Base-by-base conservation (phyloP, 257 asterid genomes). In the Catharanthus roseus region DNA sequence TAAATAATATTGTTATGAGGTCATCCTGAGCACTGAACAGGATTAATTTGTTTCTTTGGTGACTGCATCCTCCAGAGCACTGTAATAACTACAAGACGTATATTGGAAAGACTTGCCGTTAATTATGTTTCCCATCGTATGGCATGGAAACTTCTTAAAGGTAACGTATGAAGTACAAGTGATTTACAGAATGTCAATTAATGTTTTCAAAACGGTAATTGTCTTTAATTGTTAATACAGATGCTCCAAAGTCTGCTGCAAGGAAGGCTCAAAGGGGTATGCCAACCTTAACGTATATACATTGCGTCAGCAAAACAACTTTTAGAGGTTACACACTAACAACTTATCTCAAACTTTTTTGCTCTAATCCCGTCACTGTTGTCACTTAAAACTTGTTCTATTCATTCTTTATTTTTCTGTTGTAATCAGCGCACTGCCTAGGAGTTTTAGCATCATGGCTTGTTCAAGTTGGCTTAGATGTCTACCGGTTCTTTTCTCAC, bases 61-160 rank as follows among this genome's bases (percentile, higher is more conserved):
- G 34, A 66, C 33, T 64, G 42, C 77, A 49, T 41, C 71, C 62
- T 67, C 65, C 82, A 91, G 97, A 85, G 88, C 47, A 89, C 87
- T 39, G 96, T 95, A 58, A 78, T 82, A 49, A 95, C 97, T 19
- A 95, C 96, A 6, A 83, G 96, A 66, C 89, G 97, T 1, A 68
- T 90, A 66, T 87, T 95, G 69, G 97, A 95, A 80, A 86, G 99
- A 78, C 80, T 95, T 58, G 87, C 97, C 10, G 91, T 91, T 63
- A 95, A 88, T 68, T 81, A 88, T 74, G 86, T 83, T 77, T 95
- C 99, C 61, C 97, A 77, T 62, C 90, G 96, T 56, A 71, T 89
- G 88, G 99, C 99, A 54, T 91, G 97, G 92, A 95, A 95, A 75
- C 97, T 95, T 71, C 91, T 95, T 81, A 95, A 95, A 84, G 97